Conservation (phyloP, 441 rosid species). For the Populus trichocarpa region DNA sequence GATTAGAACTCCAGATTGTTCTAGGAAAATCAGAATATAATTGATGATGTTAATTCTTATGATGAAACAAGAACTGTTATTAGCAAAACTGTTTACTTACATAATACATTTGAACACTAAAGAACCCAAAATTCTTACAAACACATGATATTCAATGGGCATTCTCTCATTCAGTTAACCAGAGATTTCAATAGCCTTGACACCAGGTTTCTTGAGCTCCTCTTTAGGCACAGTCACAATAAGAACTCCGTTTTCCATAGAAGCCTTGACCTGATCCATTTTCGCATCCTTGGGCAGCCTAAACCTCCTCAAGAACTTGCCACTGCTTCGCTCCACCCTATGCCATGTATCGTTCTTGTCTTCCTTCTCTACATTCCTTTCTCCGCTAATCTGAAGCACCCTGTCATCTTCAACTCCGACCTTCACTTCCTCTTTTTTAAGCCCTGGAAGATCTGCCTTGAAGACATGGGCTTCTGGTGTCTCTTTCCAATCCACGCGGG, state of each 20-base stretch:
- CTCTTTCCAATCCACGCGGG: too few species aligned
- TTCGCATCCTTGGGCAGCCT: not conserved
- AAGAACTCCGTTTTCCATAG: not conserved
- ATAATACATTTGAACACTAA: too few species aligned
- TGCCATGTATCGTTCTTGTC: not conserved
- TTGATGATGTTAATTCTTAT: not conserved
- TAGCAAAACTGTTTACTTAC: too few species aligned
- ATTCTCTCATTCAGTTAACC: too few species aligned
- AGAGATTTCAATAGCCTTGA: too few species aligned
- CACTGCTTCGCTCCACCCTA: too few species aligned
- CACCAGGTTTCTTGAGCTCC: not conserved
- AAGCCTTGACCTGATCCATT: not conserved
- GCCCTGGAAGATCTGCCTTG: too few species aligned
- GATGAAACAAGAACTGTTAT: not conserved
- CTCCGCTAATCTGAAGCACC: not conserved
- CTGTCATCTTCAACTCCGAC: not conserved
- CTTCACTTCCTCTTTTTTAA: too few species aligned
- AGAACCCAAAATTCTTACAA: too few species aligned
- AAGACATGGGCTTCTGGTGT: too few species aligned
- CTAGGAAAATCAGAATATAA: not conserved
- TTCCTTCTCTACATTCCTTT: not conserved
- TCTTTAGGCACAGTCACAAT: not conserved
- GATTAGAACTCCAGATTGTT: not conserved
- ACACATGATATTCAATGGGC: too few species aligned
- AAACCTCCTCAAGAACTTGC: too few species aligned